These are phyloP conservation scores for Aspergillus sp. DNA, from an alignment of 2,329 filamentous ascomycete species.

Conservation along the genomic window DNA sequence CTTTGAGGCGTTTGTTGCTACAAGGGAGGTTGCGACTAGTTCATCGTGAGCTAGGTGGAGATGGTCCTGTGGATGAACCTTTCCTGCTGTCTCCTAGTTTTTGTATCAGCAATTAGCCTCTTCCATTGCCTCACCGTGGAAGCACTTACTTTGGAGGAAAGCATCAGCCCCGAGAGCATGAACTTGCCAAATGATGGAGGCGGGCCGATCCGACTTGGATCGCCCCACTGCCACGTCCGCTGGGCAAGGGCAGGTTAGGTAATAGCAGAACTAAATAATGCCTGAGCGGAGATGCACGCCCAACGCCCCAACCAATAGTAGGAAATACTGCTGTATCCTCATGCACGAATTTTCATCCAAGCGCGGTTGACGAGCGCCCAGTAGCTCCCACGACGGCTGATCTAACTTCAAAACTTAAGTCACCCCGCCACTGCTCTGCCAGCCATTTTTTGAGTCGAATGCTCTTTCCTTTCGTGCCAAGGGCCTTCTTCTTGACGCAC, in stretches of 20 bases:
- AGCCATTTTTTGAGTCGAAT: background rate
- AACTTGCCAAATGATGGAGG: background rate
- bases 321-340: background rate
- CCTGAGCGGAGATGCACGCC: background rate
- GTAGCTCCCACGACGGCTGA: background rate
- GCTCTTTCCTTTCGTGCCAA: background rate
- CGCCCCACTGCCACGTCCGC: background rate
- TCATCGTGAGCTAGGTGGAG: too few relatives aligned
- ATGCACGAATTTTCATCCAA: background rate
- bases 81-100: too few relatives aligned
- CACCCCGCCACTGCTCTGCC: background rate
- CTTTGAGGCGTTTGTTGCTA: slow-evolving; percentile 22
- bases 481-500: too few relatives aligned
- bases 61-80: too few relatives aligned
- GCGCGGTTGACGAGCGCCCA: background rate
- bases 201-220: background rate
- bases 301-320: background rate
- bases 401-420: background rate
- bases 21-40: background rate
- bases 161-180: too few relatives aligned
- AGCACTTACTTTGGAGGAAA: too few relatives aligned
- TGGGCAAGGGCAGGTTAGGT: background rate
- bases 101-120: too few relatives aligned
- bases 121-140: too few relatives aligned
- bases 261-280: background rate